A percentile compares a stretch with the other conserved stretches of the same genome.
phyloP scores from a whole-genome alignment of 495 filamentous ascomycete species.

The Hyaloscypha finlandica region DNA sequence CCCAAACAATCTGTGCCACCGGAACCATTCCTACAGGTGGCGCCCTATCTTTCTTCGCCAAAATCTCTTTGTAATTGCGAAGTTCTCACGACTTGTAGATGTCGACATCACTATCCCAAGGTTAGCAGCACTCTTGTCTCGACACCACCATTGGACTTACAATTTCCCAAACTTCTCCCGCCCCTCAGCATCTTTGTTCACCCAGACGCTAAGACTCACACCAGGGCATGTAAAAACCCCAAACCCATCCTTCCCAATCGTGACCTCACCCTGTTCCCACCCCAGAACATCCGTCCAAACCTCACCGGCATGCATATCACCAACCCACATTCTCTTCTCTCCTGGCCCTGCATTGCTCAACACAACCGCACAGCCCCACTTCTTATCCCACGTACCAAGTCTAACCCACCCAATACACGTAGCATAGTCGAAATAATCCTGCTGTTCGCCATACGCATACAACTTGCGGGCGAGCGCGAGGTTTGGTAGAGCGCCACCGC shows the following conservation, averaged over 20 bases:
- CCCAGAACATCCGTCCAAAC: slow-evolving; percentile 64
- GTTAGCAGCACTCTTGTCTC: neutral
- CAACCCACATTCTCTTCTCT: slow-evolving; percentile 64
- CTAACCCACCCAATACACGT: slow-evolving; percentile 74
- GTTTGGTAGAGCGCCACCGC: slow-evolving; percentile 59
- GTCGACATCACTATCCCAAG: slow-evolving; percentile 34
- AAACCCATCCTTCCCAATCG: slow-evolving; percentile 57
- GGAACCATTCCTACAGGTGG: no score
- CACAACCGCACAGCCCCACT: slow-evolving; percentile 57
- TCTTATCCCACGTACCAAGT: slow-evolving; percentile 55
- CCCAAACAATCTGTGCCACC: neutral
- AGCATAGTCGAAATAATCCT: slow-evolving; percentile 65
- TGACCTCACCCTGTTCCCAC: slow-evolving; percentile 45
- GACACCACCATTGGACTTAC: slow-evolving; percentile 30
- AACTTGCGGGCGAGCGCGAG: slow-evolving; percentile 65
- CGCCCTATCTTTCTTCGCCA: no score
- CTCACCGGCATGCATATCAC: slow-evolving; percentile 55
- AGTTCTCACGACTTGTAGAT: slow-evolving; percentile 34
- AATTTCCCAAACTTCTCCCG: slow-evolving; percentile 49
- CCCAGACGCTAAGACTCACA: slow-evolving; percentile 62
- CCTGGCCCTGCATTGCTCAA: slow-evolving; percentile 54
- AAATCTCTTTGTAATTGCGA: no score
- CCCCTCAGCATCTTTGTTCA: slow-evolving; percentile 55
- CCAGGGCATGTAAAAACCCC: slow-evolving; percentile 54
- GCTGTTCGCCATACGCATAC: slow-evolving; percentile 68